A percentile compares a stretch with the other conserved stretches of the same genome.
Evolutionary conservation across 1,284 basidiomycete species (phyloP).

Genomic region (Agaricales sp.): DNA sequence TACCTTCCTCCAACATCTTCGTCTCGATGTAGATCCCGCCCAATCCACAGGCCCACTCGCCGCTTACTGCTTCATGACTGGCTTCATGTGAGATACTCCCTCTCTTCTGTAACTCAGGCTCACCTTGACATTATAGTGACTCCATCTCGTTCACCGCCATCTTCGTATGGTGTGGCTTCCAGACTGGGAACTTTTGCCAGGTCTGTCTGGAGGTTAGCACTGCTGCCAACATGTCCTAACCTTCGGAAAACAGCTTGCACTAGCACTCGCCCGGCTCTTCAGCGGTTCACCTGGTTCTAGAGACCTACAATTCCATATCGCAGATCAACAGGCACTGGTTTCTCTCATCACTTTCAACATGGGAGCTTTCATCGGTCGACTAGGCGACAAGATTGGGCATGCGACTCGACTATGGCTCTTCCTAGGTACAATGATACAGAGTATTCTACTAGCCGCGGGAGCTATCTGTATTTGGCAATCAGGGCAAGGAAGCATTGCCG

Average conservation of each 20-base stretch:
- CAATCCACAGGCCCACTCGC: conserved; percentile 51
- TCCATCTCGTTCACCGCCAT: conserved; percentile 29
- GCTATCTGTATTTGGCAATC: conserved; percentile 61
- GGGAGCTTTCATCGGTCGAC: conserved; percentile 63
- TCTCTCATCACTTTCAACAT: conserved; percentile 67
- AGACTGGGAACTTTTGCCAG: conserved; percentile 68
- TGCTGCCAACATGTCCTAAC: conserved; percentile 1
- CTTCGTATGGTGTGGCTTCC: conserved; percentile 84
- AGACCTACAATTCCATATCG: conserved; percentile 55
- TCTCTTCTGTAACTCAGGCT: conserved; percentile 16
- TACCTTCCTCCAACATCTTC: no score
- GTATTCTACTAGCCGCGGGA: conserved; percentile 62
- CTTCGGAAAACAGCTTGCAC: conserved; percentile 31
- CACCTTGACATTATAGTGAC: conserved; percentile 6
- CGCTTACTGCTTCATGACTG: conserved; percentile 81
- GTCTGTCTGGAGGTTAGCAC: conserved; percentile 19
- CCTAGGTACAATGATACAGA: conserved; percentile 61
- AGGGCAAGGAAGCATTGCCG: conserved; percentile 43
- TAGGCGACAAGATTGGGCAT: conserved; percentile 61
- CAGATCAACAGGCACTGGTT: conserved; percentile 75
- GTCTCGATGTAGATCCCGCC: conserved; percentile 45
- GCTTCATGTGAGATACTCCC: conserved; percentile 45
- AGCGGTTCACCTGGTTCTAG: conserved; percentile 34
- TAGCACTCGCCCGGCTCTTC: conserved; percentile 59
- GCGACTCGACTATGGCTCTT: conserved; percentile 71